These are phyloP conservation scores for Elsinoe australis DNA, from an alignment of 2,329 filamentous ascomycete species.

Conservation along the genomic window DNA sequence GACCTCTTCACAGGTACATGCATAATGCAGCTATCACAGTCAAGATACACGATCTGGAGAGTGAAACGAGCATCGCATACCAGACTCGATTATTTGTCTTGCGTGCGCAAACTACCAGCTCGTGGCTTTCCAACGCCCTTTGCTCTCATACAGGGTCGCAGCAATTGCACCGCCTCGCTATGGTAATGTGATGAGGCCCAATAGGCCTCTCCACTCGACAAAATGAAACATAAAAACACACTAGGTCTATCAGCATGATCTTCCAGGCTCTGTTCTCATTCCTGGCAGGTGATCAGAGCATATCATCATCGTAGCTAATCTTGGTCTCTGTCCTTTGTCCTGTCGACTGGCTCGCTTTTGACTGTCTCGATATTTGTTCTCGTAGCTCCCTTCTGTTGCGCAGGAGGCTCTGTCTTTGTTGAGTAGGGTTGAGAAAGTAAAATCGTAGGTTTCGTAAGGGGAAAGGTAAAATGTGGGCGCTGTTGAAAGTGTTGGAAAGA, in stretches of 20 bases:
- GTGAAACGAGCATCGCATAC: not conserved
- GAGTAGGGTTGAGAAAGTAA: not conserved
- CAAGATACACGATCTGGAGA: not conserved
- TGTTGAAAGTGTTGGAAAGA: no score
- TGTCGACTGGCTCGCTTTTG: constrained; percentile 10
- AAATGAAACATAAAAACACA: constrained; percentile 5
- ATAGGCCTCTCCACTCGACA: not conserved
- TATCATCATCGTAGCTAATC: not conserved
- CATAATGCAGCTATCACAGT: not conserved
- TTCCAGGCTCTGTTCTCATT: no score
- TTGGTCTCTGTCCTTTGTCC: not conserved
- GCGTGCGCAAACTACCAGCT: constrained; percentile 5
- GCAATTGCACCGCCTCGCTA: not conserved
- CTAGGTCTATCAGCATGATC: constrained; percentile 12
- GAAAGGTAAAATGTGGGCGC: no score
- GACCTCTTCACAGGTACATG: no score
- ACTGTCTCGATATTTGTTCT: not conserved
- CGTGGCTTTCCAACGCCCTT: not conserved
- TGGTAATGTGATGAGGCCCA: constrained; percentile 1
- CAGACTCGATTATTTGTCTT: not conserved
- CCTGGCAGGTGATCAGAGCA: no score
- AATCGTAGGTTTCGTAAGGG: not conserved
- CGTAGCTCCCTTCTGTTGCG: constrained; percentile 12
- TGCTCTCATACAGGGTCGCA: not conserved
- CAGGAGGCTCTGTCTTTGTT: constrained; percentile 12